Conservation (phyloP, 768 basidiomycete species). For the Podaxis carcinomalis region DNA sequence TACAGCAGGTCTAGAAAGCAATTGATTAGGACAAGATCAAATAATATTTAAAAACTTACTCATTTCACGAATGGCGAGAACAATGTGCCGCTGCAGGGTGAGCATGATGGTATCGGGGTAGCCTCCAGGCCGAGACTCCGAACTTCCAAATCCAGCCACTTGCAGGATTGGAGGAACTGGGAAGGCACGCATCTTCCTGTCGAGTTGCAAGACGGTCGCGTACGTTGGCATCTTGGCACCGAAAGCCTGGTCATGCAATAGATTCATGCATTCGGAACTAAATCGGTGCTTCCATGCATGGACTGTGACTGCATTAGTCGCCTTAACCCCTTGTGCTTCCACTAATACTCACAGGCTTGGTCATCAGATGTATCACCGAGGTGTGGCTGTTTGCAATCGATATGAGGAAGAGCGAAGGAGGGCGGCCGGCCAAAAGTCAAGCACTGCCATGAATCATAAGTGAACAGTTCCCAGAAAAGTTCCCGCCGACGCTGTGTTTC, state of each 20-base stretch:
- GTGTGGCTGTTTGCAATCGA: constrained; percentile 63
- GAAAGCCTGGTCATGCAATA: constrained; percentile 68
- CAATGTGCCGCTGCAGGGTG: constrained; percentile 62
- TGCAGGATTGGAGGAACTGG: constrained; percentile 64
- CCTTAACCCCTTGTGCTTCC: background rate
- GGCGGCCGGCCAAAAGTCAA: constrained; percentile 69
- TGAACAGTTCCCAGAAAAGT: constrained; percentile 65
- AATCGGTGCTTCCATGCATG: constrained; percentile 71
- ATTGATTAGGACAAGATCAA: constrained; percentile 6
- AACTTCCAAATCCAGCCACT: constrained; percentile 61
- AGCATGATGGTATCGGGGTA: constrained; percentile 48
- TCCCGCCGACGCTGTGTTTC: constrained; percentile 64
- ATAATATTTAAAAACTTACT: constrained; percentile 35
- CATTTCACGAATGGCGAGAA: constrained; percentile 64
- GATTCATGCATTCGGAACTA: constrained; percentile 62
- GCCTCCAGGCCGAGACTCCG: constrained; percentile 40
- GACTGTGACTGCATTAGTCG: constrained; percentile 29
- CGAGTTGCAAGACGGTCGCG: constrained; percentile 60
- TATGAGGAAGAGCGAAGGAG: constrained; percentile 61
- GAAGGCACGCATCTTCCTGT: constrained; percentile 64
- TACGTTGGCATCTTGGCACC: constrained; percentile 68
- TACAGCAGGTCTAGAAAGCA: constrained; percentile 55
- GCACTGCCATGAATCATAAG: constrained; percentile 54
- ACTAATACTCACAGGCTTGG: constrained; percentile 46
- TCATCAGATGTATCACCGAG: constrained; percentile 46